phyloP scores from a whole-genome alignment of 768 basidiomycete genomes.

The Hygrophorus pudorinus region DNA sequence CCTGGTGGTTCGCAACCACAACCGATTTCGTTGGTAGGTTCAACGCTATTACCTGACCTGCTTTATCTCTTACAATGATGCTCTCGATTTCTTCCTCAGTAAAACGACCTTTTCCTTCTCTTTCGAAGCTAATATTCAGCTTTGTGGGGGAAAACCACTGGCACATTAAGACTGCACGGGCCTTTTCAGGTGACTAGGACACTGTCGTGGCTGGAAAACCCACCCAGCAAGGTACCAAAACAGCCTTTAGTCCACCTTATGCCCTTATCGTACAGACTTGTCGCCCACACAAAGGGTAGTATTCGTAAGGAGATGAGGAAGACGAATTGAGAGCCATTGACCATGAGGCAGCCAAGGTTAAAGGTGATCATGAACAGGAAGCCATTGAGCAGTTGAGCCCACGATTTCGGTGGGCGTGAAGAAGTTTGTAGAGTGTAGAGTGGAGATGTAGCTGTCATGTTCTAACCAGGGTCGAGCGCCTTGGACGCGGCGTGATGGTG shows the following conservation, averaged over 20 bases:
- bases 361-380: conserved; percentile 49
- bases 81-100: conserved; percentile 46
- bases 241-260: conserved; percentile 77
- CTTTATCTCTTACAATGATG: conserved; percentile 44
- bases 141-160: conserved; percentile 77
- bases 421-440: conserved; percentile 41
- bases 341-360: conserved; percentile 53
- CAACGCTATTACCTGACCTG: conserved; percentile 49
- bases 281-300: conserved; percentile 49
- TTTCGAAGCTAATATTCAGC: conserved; percentile 65
- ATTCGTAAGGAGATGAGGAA: conserved; percentile 58
- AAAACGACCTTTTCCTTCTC: conserved; percentile 54
- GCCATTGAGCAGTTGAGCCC: conserved; percentile 39
- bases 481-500: no score
- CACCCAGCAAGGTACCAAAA: conserved; percentile 68
- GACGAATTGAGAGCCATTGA: conserved; percentile 65
- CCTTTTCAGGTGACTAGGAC: background rate
- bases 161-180: conserved; percentile 55
- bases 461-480: background rate
- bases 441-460: conserved; percentile 7
- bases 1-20: conserved; percentile 90
- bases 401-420: conserved; percentile 42
- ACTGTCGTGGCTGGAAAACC: conserved; percentile 17
- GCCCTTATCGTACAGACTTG: conserved; percentile 52
- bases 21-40: conserved; percentile 74